Conservation (phyloP, 768 basidiomycete genomes). For the Rhodocollybia butyracea region DNA sequence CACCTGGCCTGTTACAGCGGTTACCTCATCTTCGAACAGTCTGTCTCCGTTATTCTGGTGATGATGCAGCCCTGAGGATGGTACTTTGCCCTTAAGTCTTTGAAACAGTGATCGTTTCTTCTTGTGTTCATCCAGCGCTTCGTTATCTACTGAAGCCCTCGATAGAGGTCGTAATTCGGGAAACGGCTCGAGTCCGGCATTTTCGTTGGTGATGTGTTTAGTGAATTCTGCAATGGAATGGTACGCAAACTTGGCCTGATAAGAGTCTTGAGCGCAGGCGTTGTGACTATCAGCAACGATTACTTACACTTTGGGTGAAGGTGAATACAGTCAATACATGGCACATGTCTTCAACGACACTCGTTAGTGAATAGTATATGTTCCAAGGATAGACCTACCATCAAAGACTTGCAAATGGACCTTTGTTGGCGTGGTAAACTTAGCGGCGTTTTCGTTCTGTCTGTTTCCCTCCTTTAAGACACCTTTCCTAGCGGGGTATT, state of each 20-base stretch:
- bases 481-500: conserved; percentile 58
- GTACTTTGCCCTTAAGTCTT: conserved; percentile 8
- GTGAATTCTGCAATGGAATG: conserved; percentile 55
- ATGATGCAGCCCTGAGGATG: neutral
- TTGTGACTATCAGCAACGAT: neutral
- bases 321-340: conserved; percentile 75
- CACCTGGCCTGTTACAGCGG: conserved; percentile 23
- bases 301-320: conserved; percentile 54
- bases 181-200: conserved; percentile 38
- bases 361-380: neutral
- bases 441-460: conserved; percentile 50
- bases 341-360: conserved; percentile 54
- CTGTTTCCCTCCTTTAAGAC: conserved; percentile 41
- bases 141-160: conserved; percentile 17
- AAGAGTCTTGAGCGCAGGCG: neutral
- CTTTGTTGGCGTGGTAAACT: conserved; percentile 51
- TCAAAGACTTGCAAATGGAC: conserved; percentile 77
- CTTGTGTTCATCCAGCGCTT: conserved; percentile 9
- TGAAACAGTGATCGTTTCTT: neutral
- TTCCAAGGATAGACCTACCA: conserved; percentile 35
- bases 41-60: conserved; percentile 17
- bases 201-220: conserved; percentile 45
- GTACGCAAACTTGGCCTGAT: conserved; percentile 58
- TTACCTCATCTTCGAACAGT: conserved; percentile 28
- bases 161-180: conserved; percentile 36